Conservation (phyloP, 805 yeast species). For the Kregervanrija fluxuum region DNA sequence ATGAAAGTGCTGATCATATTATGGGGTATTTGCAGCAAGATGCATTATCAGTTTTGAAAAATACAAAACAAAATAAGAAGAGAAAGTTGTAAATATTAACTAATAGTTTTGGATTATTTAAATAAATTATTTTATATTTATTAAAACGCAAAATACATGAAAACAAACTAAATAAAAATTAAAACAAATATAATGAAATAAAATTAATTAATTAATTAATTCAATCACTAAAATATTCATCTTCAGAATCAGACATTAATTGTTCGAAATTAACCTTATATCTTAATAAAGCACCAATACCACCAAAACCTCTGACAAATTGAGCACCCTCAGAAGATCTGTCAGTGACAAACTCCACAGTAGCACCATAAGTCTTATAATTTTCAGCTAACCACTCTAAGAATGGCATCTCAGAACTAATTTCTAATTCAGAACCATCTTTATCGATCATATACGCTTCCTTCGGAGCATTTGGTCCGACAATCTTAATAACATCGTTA, state of each 20-base stretch:
- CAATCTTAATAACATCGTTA: constrained; percentile 63
- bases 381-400: constrained; percentile 98
- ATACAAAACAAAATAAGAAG: constrained; percentile 12
- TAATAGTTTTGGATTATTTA: neutral
- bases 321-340: constrained; percentile 98
- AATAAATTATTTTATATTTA: neutral
- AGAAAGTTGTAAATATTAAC: neutral
- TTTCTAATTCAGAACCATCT: constrained; percentile 86
- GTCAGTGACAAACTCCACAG: constrained; percentile 93
- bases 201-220: constrained; percentile 8
- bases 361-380: constrained; percentile 90
- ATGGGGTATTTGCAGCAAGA: constrained; percentile 62
- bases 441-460: constrained; percentile 74
- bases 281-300: constrained; percentile 93
- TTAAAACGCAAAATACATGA: constrained; percentile 1
- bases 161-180: constrained; percentile 2
- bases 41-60: constrained; percentile 58
- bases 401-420: constrained; percentile 74
- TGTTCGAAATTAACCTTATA: constrained; percentile 97
- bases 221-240: constrained; percentile 51
- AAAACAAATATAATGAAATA: neutral
- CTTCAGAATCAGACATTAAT: constrained; percentile 81
- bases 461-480: constrained; percentile 64
- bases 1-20: constrained; percentile 52
- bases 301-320: constrained; percentile 97